Evolutionary conservation across 129 eudicot species (phyloP).

Genomic region (Rutidosis leptorrhynchoides): DNA sequence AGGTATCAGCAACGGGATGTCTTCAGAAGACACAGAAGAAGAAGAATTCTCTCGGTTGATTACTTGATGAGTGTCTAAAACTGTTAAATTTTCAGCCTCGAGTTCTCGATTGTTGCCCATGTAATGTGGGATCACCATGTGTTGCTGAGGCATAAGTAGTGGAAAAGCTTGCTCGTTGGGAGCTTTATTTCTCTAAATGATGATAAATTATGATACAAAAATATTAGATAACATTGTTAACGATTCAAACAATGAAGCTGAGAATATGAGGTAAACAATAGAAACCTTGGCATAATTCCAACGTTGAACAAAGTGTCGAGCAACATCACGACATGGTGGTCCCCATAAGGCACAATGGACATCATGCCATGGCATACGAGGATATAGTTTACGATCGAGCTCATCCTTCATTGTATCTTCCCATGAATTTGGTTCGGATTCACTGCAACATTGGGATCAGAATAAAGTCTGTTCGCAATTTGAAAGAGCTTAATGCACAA

Average conservation of each 20-base stretch:
- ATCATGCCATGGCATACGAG: slow-evolving; percentile 99
- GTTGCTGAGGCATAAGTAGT: slow-evolving; percentile 93
- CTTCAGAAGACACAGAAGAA: slow-evolving; percentile 70
- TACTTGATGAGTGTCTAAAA: slow-evolving; percentile 30
- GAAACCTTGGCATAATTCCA: slow-evolving; percentile 97
- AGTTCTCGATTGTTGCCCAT: slow-evolving; percentile 54
- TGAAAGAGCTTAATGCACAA: slow-evolving; percentile 4
- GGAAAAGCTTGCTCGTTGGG: slow-evolving; percentile 92
- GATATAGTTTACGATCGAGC: slow-evolving; percentile 72
- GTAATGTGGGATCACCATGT: slow-evolving; percentile 98
- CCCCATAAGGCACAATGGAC: slow-evolving; percentile 99
- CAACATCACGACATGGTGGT: slow-evolving; percentile 97
- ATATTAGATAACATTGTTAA: slow-evolving; percentile 1
- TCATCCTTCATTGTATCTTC: slow-evolving; percentile 96
- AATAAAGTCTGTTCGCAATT: background rate
- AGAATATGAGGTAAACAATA: slow-evolving; percentile 19
- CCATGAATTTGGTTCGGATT: slow-evolving; percentile 98
- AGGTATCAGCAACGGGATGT: slow-evolving; percentile 86
- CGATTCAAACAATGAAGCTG: slow-evolving; percentile 1
- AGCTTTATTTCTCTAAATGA: slow-evolving; percentile 93
- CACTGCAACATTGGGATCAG: slow-evolving; percentile 42
- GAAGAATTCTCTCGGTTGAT: slow-evolving; percentile 50
- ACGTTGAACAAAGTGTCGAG: slow-evolving; percentile 95
- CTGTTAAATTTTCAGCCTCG: slow-evolving; percentile 32
- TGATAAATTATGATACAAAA: slow-evolving; percentile 11